Base-by-base conservation (phyloP, 768 basidiomycete species). In the Pleurotus tuoliensis region DNA sequence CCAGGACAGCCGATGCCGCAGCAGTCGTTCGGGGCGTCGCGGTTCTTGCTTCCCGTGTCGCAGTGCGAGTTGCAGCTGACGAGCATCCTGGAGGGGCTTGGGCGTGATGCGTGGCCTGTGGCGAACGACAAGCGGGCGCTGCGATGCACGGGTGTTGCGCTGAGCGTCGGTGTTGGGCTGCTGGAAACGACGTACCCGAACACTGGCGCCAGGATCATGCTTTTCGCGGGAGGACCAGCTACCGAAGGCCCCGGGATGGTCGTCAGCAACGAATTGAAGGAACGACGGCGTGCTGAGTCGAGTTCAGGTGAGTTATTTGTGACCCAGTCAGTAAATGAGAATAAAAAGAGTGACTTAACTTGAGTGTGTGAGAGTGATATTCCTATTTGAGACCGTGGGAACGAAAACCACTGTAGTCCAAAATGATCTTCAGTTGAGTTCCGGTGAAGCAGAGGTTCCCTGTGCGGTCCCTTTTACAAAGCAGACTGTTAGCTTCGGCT, bases 221-320 rank as follows among this genome's bases (percentile, higher is more conserved):
- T 98, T 30, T 98, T 98, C 66, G 77, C 94, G 38, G 97, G 96
- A 63, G 97, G 97, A 25, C 92, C 97, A 12, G 88, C 90, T 8
- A 97, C 96, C 1, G 94, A 98, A 66, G 97, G 97, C 2, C 97
- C 97, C 0, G 97, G 97, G 15, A 86, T 94, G 86, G 95, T 98
- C 30, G 97, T 98, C 56, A 89, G 82, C 71, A 92, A 92, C 61
- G 96, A 98, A 73, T 77, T 98, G 56, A 91, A 92, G 73, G 97
- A 99, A 66, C 94, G n/a, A n/a, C n/a, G n/a, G n/a, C n/a, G n/a
- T n/a, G n/a, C n/a, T n/a, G n/a, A n/a, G n/a, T n/a, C n/a, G n/a
- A n/a, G n/a, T n/a, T n/a, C n/a, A n/a, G n/a, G n/a, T n/a, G n/a
- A n/a, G n/a, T n/a, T n/a, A n/a, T n/a, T n/a, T n/a, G n/a, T n/a